Base-by-base conservation (phyloP, 441 rosid species). In the Pelargonium exstipulatum region DNA sequence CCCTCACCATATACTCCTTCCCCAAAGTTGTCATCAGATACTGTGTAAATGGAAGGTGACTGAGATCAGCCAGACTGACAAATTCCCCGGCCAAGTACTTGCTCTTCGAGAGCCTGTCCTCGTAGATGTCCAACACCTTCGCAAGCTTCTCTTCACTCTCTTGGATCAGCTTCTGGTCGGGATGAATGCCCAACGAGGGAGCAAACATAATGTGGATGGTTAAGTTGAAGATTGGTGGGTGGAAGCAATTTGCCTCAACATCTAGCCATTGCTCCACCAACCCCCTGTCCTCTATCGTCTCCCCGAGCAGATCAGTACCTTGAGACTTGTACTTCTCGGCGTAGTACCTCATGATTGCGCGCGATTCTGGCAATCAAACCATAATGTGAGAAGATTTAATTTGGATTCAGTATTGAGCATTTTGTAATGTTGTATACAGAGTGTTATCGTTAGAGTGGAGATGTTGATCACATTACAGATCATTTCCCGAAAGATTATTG, bases 221-320 rank as follows among this genome's bases (percentile, higher is more conserved):
- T 12, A 88, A 16, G 66, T 66, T 72, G 69, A 81, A 71, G 22
- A 87, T 71, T 6, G 77, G 89, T 17, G 88, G 86, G 65, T 82
- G 75, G 61, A 6, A 82, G 37, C 67, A 73, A 0, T 81, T 80
- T 0, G 90, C 86, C 64, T 90, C 96, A 0, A 85, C 88, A 13
- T 90, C 92, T 0, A 88, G 79, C 94, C 94, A 90, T 42, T 87
- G 92, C 46, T 88, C 94, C 2, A 90, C 92, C 13, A 78, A 69
- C 0, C 86, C 92, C 49, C 87, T 83, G 17, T 87, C 91, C 74
- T 87, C 88, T 0, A 86, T 42, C 2, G 83, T 85, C 42, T 83
- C 77, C 7, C 96, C 91, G 2, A 86, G 76, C 66, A 90, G 85
- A 9, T 86, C 89, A 10, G 87, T 83, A 42, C 91, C 92, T 64